phyloP scores from a whole-genome alignment of 345 rosid genomes.

The Noccaea bulbosa region DNA sequence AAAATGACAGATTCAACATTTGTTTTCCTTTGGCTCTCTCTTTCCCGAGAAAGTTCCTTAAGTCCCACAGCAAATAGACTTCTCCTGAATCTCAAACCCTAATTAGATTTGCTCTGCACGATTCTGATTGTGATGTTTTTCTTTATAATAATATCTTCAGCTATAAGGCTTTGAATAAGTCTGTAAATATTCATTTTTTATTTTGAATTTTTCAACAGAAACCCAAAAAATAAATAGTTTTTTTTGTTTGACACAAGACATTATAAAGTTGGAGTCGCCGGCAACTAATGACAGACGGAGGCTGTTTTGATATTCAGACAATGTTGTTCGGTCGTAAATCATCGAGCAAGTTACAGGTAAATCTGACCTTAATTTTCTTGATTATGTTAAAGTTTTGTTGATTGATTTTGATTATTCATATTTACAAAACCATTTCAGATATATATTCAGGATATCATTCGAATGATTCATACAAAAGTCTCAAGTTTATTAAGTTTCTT shows the following conservation, averaged over 20 bases:
- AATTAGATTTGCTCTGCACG: slow-evolving; percentile 38
- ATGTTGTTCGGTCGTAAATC: slow-evolving; percentile 53
- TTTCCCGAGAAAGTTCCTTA: slow-evolving; percentile 55
- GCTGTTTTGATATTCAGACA: slow-evolving; percentile 51
- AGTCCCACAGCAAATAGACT: slow-evolving; percentile 1
- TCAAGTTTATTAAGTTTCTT: not conserved
- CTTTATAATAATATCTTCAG: slow-evolving; percentile 22
- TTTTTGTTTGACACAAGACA: slow-evolving; percentile 26
- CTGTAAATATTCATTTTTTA: slow-evolving; percentile 23
- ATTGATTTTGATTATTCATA: slow-evolving; percentile 30
- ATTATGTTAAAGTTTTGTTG: not conserved
- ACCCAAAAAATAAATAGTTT: not conserved
- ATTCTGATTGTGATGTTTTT: slow-evolving; percentile 27
- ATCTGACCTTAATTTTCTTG: slow-evolving; percentile 14
- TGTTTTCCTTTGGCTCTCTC: slow-evolving; percentile 50
- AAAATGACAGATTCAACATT: slow-evolving; percentile 39
- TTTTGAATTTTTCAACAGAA: slow-evolving; percentile 36
- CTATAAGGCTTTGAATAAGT: slow-evolving; percentile 40
- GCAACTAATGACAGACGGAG: slow-evolving; percentile 46
- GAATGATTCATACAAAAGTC: slow-evolving; percentile 6
- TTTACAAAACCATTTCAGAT: not conserved
- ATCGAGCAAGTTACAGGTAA: slow-evolving; percentile 53
- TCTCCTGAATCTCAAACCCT: slow-evolving; percentile 33
- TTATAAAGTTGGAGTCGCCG: slow-evolving; percentile 36
- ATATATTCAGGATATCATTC: not conserved